Evolutionary conservation across 2,329 filamentous ascomycete genomes (phyloP), one percentile per base, ranked within the genome.

Genomic region (Trichoderma brevicompactum): DNA sequence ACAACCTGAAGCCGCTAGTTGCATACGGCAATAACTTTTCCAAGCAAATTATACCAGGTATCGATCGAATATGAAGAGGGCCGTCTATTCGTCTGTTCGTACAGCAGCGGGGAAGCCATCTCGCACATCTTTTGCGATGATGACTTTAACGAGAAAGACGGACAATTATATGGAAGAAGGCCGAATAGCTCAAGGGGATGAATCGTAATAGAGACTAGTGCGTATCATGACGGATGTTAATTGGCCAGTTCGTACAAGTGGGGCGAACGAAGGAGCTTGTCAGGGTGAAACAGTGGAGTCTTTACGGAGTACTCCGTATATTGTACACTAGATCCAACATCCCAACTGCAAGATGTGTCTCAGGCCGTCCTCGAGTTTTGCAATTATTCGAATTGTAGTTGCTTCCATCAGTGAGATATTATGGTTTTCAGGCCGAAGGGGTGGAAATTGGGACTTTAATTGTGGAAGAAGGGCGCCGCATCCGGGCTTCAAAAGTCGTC

Each of bases 201-300:
- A 9, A 19, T 58, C 54, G 40, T 34, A 58, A 34, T 46, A 36
- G 15, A 46, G 40, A 19, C 41, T 34, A 44, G 40, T 15, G 41
- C 15, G 49, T 58, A 38, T 15, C 15, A 46, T 36, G 10, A 15
- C 3, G 8, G 15, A 46, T 46, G 10, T 23, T 46, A 3, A 58
- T 46, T 58, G 54, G 54, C 19, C n/a, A 58, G 54, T 58, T 58
- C 54, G 54, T 58, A 58, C 54, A 58, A 13, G 54, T 17, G 54
- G 54, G 53, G 41, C 23, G 23, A 46, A 19, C 10, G 41, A 23
- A 46, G 40, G 41, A 46, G 54, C 28, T 50, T n/a, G 28, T 50
- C 48, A 34, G 48, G 48, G 23, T 28, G 23, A 34, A n/a, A 50
- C 23, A 50, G 48, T 15, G 48, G 17, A 32, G 23, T 32, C 19